Base-by-base conservation (phyloP, 75 land plant genomes). In the Azolla pinnata region DNA sequence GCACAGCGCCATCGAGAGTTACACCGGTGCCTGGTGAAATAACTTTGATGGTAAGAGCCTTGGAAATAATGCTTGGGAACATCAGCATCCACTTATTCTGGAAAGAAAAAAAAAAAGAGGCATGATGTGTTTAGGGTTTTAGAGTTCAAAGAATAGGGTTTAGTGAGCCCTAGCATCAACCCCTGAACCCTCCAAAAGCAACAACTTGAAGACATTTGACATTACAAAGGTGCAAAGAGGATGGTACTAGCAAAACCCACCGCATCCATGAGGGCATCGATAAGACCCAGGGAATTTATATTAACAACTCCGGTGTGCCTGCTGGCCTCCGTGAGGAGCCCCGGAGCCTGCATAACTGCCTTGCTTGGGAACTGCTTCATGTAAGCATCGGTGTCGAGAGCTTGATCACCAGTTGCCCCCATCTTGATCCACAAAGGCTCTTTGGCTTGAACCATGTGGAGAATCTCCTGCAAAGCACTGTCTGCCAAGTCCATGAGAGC, bases 11-110 rank as follows among this genome's bases (percentile, higher is more conserved):
- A 64, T 81, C 60, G 55, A 49, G 68, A 20, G 59, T 75, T 24
- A 55, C 56, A 31, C 72, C 80, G 56, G 76, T 87, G 30, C 90
- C 90, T 54, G 55, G 54, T 60, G 62, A 44, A 5, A 86, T 69
- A 27, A 83, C 77, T 69, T 86, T 80, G 2, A 80, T 69, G 0
- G 79, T 80, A 17, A 77, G 72, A 20, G 87, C 90, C 60, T 77
- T 83, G 17, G 90, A 74, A 42, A 86, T 65, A 54, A 83, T 46
- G 70, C 74, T 68, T 10, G 90, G 83, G 47, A 86, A 86, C 73
- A 81, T 70, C 53, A 79, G 84, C 74, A 72, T 80, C 90, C 87
- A 86, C 68, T 80, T 86, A 61, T 80, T 83, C 90, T 86, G 61
- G 33, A 26, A 31, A n/a, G 48, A n/a, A 57, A 29, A 32, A n/a